Conservation (phyloP, 768 basidiomycete species). For the Omphalotus guepiniiformis region DNA sequence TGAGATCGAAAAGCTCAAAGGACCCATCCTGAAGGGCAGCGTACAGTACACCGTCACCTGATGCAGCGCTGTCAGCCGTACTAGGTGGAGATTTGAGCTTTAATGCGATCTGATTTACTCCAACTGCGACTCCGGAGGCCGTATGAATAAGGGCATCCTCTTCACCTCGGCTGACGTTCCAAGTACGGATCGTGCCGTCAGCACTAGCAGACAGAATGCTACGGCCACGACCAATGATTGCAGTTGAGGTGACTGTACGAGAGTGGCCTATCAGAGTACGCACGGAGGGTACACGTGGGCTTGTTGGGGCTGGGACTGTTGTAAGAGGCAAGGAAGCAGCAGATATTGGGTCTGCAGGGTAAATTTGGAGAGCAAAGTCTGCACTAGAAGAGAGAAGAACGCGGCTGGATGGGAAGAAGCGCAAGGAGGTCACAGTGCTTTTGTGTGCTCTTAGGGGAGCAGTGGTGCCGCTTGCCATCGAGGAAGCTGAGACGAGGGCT, state of each 20-base stretch:
- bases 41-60: slow-evolving; percentile 44
- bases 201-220: slow-evolving; percentile 64
- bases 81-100: slow-evolving; percentile 16
- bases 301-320: slow-evolving; percentile 9
- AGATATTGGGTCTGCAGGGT: slow-evolving; percentile 48
- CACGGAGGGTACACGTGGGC: slow-evolving; percentile 41
- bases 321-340: slow-evolving; percentile 11
- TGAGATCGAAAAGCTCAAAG: slow-evolving; percentile 54
- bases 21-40: slow-evolving; percentile 52
- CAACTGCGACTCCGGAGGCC: slow-evolving; percentile 27
- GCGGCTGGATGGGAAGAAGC: slow-evolving; percentile 67
- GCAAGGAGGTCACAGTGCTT: slow-evolving; percentile 51
- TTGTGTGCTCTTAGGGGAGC: slow-evolving; percentile 37
- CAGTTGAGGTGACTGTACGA: slow-evolving; percentile 56
- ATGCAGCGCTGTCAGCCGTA: slow-evolving; percentile 39
- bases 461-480: slow-evolving; percentile 15
- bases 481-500: slow-evolving; percentile 6
- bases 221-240: slow-evolving; percentile 62
- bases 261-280: slow-evolving; percentile 66
- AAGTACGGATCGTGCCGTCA: slow-evolving; percentile 66
- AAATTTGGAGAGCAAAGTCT: slow-evolving; percentile 64
- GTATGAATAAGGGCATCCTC: slow-evolving; percentile 43
- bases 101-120: slow-evolving; percentile 41
- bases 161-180: slow-evolving; percentile 61
- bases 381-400: slow-evolving; percentile 68